Percentiles rank a stretch among this genome's conserved stretches.
Conservation (phyloP, 352 stramenopile genomes). For the Saprolegnia parasitica region DNA sequence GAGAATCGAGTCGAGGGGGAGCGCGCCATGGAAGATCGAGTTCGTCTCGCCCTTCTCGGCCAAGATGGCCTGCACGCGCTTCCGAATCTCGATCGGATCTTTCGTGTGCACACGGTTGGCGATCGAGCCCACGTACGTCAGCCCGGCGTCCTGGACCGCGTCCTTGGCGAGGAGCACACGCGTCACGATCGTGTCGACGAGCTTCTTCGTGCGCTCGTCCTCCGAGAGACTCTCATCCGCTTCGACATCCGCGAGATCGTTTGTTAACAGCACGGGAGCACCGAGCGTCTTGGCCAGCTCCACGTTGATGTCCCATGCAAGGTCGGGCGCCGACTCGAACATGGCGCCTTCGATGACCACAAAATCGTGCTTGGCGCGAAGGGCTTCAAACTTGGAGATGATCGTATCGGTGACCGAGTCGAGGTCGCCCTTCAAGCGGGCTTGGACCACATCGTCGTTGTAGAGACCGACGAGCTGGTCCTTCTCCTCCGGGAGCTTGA, state of each 20-base stretch:
- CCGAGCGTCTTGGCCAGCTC: conserved; percentile 71
- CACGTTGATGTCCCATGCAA: conserved; percentile 69
- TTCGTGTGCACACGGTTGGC: conserved; percentile 54
- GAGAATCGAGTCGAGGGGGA: conserved; percentile 65
- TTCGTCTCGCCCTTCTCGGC: conserved; percentile 39
- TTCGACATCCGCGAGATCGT: conserved; percentile 38
- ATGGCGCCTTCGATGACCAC: conserved; percentile 79
- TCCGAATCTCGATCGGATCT: conserved; percentile 40
- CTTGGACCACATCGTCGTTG: conserved; percentile 46
- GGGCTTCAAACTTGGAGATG: conserved; percentile 51
- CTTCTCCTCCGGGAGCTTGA: conserved; percentile 44
- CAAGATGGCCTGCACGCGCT: conserved; percentile 36
- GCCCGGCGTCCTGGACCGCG: conserved; percentile 47
- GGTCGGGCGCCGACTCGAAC: conserved; percentile 54
- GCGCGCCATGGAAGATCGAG: conserved; percentile 48
- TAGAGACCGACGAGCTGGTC: conserved; percentile 57
- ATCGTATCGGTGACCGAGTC: conserved; percentile 71
- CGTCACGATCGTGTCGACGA: conserved; percentile 43
- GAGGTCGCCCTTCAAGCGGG: conserved; percentile 50
- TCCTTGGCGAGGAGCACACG: conserved; percentile 57
- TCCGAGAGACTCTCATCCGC: conserved; percentile 25
- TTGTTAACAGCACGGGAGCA: conserved; percentile 54
- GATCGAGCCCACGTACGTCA: conserved; percentile 69
- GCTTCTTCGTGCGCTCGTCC: conserved; percentile 34
- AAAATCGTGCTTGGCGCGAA: conserved; percentile 62